Conservation (phyloP, 768 basidiomycete species). For the Termitomyces heimii region DNA sequence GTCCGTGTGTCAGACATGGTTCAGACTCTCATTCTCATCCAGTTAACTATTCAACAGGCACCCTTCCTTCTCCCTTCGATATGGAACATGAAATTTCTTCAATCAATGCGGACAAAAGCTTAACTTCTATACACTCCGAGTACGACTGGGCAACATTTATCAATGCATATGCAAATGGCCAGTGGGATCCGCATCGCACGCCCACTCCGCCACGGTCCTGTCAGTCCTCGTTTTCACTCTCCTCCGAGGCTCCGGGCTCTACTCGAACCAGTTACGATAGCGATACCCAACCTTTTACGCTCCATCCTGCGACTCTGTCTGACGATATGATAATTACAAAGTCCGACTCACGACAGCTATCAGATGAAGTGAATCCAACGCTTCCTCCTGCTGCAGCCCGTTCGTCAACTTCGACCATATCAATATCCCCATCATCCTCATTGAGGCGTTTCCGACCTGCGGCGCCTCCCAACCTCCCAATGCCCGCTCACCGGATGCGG, state of each 20-base stretch:
- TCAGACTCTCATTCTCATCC: not conserved
- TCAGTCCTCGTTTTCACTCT: slow-evolving; percentile 4
- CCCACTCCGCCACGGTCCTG: slow-evolving; percentile 49
- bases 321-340: not conserved
- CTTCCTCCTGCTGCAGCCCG: slow-evolving; percentile 1
- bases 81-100: slow-evolving; percentile 2
- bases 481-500: slow-evolving; percentile 17
- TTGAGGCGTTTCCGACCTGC: slow-evolving; percentile 10
- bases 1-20: slow-evolving; percentile 11
- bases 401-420: slow-evolving; percentile 10
- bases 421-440: slow-evolving; percentile 9
- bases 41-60: slow-evolving; percentile 8
- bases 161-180: slow-evolving; percentile 66
- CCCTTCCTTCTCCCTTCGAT: slow-evolving; percentile 17
- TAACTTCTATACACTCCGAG: slow-evolving; percentile 16
- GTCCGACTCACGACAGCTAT: not conserved
- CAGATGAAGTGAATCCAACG: not conserved
- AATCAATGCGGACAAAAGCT: not conserved
- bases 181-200: slow-evolving; percentile 73
- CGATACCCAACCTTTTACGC: not conserved
- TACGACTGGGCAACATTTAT: slow-evolving; percentile 76
- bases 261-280: not conserved
- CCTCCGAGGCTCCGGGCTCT: not conserved
- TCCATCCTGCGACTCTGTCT: not conserved
- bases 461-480: slow-evolving; percentile 10